Evolutionary conservation across 2,329 filamentous ascomycete species (phyloP).

Genomic region (Colletotrichum sp.): DNA sequence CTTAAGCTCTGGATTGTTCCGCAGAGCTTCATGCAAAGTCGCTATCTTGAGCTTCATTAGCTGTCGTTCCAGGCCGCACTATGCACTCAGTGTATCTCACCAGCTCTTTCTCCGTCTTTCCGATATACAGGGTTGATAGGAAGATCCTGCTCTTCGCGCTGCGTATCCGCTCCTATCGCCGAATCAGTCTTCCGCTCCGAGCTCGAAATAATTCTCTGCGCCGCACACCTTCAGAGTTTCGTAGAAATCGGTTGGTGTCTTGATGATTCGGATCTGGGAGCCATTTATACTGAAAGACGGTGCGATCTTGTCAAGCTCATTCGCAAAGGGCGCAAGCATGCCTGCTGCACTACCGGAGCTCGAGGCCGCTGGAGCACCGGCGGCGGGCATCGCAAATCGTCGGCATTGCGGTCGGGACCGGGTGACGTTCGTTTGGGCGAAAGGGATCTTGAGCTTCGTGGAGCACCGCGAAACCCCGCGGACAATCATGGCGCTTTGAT

Average conservation of each 20-base stretch:
- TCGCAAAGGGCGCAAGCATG: conserved; percentile 59
- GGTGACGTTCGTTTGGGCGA: conserved; percentile 1
- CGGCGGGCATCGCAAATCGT: conserved; percentile 18
- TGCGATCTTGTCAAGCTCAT: conserved; percentile 85
- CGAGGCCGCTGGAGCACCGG: conserved; percentile 13
- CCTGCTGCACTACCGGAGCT: conserved; percentile 37
- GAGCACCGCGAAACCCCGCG: conserved; percentile 36
- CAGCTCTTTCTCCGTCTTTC: conserved; percentile 89
- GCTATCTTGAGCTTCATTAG: conserved; percentile 62
- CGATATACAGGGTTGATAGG: conserved; percentile 95
- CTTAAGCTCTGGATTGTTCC: conserved; percentile 74
- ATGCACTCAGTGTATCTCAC: conserved; percentile 40
- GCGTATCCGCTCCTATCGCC: conserved; percentile 74
- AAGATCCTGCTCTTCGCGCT: conserved; percentile 82
- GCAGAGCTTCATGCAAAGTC: conserved; percentile 77
- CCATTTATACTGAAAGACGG: conserved; percentile 89
- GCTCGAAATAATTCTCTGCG: not conserved
- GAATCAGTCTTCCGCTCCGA: not conserved
- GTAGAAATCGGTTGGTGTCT: conserved; percentile 89
- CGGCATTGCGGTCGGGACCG: conserved; percentile 19
- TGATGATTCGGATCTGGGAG: conserved; percentile 79
- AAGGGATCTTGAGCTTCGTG: conserved; percentile 24
- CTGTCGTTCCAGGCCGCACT: no score
- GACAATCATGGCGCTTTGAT: conserved; percentile 34
- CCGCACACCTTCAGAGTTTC: conserved; percentile 79